Base-by-base conservation (phyloP, 2,329 filamentous ascomycete species). In the Blumeria graminis region DNA sequence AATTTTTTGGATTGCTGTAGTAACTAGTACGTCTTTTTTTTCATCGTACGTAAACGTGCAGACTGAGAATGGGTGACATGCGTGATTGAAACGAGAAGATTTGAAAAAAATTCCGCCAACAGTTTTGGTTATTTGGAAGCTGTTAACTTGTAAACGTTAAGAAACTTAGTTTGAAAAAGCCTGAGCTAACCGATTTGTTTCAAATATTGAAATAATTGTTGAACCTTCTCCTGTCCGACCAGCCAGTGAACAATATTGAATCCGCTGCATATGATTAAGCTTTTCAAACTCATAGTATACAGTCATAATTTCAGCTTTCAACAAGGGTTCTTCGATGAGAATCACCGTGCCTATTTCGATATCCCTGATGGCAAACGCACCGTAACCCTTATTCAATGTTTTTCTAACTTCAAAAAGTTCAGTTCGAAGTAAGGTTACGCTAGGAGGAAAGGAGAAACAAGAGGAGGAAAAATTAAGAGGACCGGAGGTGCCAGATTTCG, bases 61-160 rank as follows among this genome's bases (percentile, higher is more conserved):
- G 1, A 65, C 60, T 32, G 77, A 62, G 46, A 72, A 63, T 0
- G 70, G 68, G 1, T 60, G 58, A 61, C 77, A 81, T 0, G 76
- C 72, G 62, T 81, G 77, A 62, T 81, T 81, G 66, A 81, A 79
- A 1, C 76, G 70, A 0, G 76, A 72, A 0, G 72, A 74, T 6
- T 75, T 67, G 0, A 72, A 68, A 57, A 77, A 78, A 1, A 78
- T 70, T 0, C 68, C 71, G 8, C 56, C 55, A 43, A 57, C 53
- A 11, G 48, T 36, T 3, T 54, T 51, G 13, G n/a, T 33, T 28
- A 58, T 58, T 11, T 59, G 55, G 56, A 64, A 65, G 13, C 62
- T 16, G 4, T 2, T 28, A 45, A 34, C 3, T 14, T 22, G 4
- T 56, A 46, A 46, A 56, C 52, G 56, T 56, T 59, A 56, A 3